These are phyloP conservation scores for Didymella glomerata DNA, from an alignment of 2,329 filamentous ascomycete species.

Conservation along the genomic window DNA sequence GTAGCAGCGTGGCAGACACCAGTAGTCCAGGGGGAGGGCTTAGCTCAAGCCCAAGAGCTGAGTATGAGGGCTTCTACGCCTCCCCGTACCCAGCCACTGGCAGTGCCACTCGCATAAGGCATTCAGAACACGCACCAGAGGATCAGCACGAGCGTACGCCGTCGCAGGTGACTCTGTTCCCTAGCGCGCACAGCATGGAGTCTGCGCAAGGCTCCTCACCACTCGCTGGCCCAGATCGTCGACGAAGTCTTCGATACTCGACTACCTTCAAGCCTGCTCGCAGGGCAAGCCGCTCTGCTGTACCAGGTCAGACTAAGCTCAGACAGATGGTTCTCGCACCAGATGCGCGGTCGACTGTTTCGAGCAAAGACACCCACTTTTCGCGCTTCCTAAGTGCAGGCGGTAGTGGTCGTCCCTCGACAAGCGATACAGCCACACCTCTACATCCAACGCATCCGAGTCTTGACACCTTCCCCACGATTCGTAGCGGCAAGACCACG, in stretches of 20 bases:
- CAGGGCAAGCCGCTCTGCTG: conserved; percentile 40
- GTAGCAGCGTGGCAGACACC: conserved; percentile 51
- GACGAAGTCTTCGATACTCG: conserved; percentile 27
- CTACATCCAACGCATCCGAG: conserved; percentile 30
- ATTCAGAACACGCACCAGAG: conserved; percentile 7
- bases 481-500: conserved; percentile 14
- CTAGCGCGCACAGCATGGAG: conserved; percentile 23
- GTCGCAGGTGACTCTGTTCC: conserved; percentile 37
- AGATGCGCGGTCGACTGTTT: conserved; percentile 31
- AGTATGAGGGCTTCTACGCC: conserved; percentile 35
- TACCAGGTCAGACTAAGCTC: conserved; percentile 46
- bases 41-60: conserved; percentile 30
- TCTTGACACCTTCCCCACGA: conserved; percentile 23
- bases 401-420: conserved; percentile 41
- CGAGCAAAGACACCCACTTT: conserved; percentile 31
- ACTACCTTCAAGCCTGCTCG: conserved; percentile 31
- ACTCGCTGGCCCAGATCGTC: conserved; percentile 17
- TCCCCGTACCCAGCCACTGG: conserved; percentile 31
- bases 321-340: conserved; percentile 47
- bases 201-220: conserved; percentile 26
- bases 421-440: conserved; percentile 43
- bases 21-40: conserved; percentile 44
- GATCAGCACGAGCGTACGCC: conserved; percentile 29
- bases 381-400: conserved; percentile 30
- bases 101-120: conserved; percentile 35